Evolutionary conservation across 208 protist species (phyloP).

Genomic region (Trypanosoma theileri): DNA sequence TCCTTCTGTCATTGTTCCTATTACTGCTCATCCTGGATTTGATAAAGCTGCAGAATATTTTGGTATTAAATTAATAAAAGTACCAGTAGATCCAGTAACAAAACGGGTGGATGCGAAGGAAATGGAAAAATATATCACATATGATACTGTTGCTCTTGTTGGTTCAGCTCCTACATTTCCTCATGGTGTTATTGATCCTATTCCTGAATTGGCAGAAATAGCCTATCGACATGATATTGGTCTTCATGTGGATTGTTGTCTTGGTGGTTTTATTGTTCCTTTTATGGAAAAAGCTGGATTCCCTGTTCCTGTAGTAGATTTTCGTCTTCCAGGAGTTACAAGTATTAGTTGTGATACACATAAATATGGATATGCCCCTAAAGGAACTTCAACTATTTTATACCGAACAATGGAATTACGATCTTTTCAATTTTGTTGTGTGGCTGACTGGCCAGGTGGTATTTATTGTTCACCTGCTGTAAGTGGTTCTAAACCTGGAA

Average conservation of each 20-base stretch:
- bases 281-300: slow-evolving; percentile 94
- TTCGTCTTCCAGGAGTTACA: slow-evolving; percentile 95
- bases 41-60: slow-evolving; percentile 98
- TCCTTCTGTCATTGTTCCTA: slow-evolving; percentile 91
- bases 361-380: slow-evolving; percentile 99
- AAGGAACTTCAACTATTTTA: slow-evolving; percentile 96
- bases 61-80: slow-evolving; percentile 93
- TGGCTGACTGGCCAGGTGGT: slow-evolving; percentile 96
- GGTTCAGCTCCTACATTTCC: slow-evolving; percentile 95
- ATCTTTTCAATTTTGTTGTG: slow-evolving; percentile 94
- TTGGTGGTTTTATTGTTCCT: slow-evolving; percentile 97
- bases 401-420: slow-evolving; percentile 89
- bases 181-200: slow-evolving; percentile 94
- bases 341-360: slow-evolving; percentile 98
- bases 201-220: slow-evolving; percentile 86
- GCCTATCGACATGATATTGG: slow-evolving; percentile 89
- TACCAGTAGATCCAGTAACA: slow-evolving; percentile 82
- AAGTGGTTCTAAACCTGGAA: slow-evolving; percentile 94
- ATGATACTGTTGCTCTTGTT: slow-evolving; percentile 95
- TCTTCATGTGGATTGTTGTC: slow-evolving; percentile 98
- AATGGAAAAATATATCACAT: slow-evolving; percentile 90
- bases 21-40: slow-evolving; percentile 97
- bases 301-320: slow-evolving; percentile 92
- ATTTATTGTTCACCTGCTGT: slow-evolving; percentile 98
- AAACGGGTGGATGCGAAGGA: slow-evolving; percentile 76